Conservation (phyloP, 768 basidiomycete genomes). For the Psilocybe subaeruginosa region DNA sequence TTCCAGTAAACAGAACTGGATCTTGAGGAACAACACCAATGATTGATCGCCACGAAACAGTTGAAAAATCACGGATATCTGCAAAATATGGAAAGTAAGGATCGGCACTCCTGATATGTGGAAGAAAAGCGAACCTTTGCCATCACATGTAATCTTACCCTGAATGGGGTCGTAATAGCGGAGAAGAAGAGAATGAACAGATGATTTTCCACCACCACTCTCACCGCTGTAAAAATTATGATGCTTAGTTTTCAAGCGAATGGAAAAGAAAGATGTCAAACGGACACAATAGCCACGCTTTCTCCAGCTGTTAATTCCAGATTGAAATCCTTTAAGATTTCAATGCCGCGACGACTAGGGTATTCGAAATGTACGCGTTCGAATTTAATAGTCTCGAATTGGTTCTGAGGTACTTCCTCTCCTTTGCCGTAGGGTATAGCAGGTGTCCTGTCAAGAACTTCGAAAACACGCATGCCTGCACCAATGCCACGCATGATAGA, state of each 20-base stretch:
- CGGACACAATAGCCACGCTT: conserved; percentile 91
- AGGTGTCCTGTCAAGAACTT: conserved; percentile 82
- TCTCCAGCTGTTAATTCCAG: conserved; percentile 83
- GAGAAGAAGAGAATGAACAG: conserved; percentile 83
- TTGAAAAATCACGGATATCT: conserved; percentile 89
- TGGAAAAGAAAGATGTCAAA: conserved; percentile 14
- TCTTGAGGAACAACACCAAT: conserved; percentile 98
- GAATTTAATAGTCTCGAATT: conserved; percentile 76
- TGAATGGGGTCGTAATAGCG: conserved; percentile 89
- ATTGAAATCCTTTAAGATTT: conserved; percentile 82
- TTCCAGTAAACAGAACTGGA: conserved; percentile 88
- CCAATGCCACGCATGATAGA: conserved; percentile 98
- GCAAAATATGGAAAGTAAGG: conserved; percentile 5
- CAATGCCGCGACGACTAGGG: conserved; percentile 80
- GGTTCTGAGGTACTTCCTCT: conserved; percentile 50
- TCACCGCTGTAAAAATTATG: conserved; percentile 61
- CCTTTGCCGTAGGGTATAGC: conserved; percentile 72
- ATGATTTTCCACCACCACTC: conserved; percentile 95
- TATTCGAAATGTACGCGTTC: conserved; percentile 89
- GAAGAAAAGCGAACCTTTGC: conserved; percentile 62
- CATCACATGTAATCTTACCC: conserved; percentile 84
- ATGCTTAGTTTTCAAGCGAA: neutral
- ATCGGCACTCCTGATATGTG: neutral
- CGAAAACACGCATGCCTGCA: conserved; percentile 92
- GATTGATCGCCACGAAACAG: conserved; percentile 83